Evolutionary conservation across 2,329 filamentous ascomycete genomes (phyloP), one percentile per base, ranked within the genome.

Genomic region (Metarhizium album): DNA sequence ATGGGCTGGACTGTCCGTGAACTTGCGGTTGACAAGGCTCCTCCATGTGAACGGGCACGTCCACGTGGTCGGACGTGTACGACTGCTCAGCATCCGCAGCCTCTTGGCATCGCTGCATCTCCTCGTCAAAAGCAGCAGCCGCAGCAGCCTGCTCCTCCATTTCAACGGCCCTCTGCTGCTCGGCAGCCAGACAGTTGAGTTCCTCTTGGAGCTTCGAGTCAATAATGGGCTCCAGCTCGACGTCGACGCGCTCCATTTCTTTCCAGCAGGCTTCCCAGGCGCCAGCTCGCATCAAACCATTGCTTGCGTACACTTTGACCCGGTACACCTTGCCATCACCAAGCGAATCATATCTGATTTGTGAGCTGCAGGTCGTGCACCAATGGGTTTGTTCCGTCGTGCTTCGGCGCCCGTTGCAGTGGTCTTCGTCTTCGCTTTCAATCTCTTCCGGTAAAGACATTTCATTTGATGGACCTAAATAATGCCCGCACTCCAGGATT

Each of bases 171-270:
- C 63, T 69, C 63, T 78, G 70, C 51, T 73, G 69, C 35, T 71
- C 67, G 7, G 69, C 67, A 37, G 71, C 72, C 8, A 83, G 67
- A n/a, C 69, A 70, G 52, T 82, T 78, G 20, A 90, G 69, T 56
- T 82, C 79, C 18, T 76, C 74, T 49, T 82, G 75, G 13, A 84
- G 62, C 1, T 73, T 67, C 0, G 78, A 65, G 18, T 82, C 78
- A 11, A 90, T 76, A 61, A 84, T 79, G 3, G 93, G 86, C 59
- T 87, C 81, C 48, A 98, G 80, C 67, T 97, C 91, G 1, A 95
- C 87, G 62, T 98, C 93, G 0, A 97, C 88, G n/a, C 91, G 80
- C 69, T 98, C 93, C 93, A 98, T 98, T 67, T 97, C 91, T 58
- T 82, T 86, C 91, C 91, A 98, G 52, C 88, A 91, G 2, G 90